These are phyloP conservation scores for Turnera subulata DNA, from an alignment of 345 rosid genomes.

Conservation along the genomic window DNA sequence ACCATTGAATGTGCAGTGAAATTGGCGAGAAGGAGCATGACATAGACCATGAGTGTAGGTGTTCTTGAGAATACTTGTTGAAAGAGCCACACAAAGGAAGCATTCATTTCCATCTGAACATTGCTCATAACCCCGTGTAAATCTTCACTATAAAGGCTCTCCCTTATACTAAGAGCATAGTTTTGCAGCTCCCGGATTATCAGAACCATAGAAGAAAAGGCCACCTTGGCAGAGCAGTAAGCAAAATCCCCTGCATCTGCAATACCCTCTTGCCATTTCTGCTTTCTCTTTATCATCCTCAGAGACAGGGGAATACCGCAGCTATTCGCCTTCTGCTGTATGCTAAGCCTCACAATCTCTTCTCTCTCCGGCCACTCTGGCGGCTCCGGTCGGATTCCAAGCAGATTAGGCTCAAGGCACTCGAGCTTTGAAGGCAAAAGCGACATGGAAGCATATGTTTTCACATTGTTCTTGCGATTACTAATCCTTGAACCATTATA, in stretches of 20 bases:
- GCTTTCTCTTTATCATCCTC: slow-evolving; percentile 60
- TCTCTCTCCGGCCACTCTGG: slow-evolving; percentile 47
- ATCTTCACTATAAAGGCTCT: slow-evolving; percentile 30
- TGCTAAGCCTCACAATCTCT: slow-evolving; percentile 29
- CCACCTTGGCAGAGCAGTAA: slow-evolving; percentile 56
- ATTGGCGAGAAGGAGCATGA: too few relatives aligned
- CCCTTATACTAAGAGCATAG: background rate
- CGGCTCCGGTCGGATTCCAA: slow-evolving; percentile 39
- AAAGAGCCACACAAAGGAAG: slow-evolving; percentile 46
- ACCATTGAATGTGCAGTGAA: slow-evolving; percentile 43
- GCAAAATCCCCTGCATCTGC: slow-evolving; percentile 40
- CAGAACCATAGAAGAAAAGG: slow-evolving; percentile 62
- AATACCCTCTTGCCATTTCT: slow-evolving; percentile 40
- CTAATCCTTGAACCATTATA: background rate
- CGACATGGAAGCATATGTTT: slow-evolving; percentile 8
- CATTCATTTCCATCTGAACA: slow-evolving; percentile 51
- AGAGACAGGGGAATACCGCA: slow-evolving; percentile 54
- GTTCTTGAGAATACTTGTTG: too few relatives aligned
- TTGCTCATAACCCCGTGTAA: slow-evolving; percentile 30
- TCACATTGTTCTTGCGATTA: background rate
- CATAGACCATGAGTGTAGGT: too few relatives aligned
- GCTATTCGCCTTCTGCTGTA: slow-evolving; percentile 52
- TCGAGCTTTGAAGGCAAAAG: slow-evolving; percentile 30
- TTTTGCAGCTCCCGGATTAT: slow-evolving; percentile 47
- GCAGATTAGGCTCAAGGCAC: slow-evolving; percentile 28